These are phyloP conservation scores for Saccharum officinarum DNA, from an alignment of 176 grass and related monocot species.

Conservation along the genomic window DNA sequence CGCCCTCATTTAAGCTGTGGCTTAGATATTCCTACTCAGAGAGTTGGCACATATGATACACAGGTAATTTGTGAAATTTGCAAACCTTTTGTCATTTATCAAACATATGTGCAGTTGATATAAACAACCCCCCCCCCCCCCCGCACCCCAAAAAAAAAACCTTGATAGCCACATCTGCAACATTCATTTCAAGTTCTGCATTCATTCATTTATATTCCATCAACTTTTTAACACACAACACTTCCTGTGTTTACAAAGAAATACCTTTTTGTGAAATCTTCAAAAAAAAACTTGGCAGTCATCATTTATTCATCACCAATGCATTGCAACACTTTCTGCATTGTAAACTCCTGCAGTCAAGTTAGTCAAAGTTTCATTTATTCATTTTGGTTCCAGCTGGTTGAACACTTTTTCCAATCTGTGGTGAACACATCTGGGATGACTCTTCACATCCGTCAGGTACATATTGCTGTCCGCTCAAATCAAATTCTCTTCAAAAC, in stretches of 20 bases:
- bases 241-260: neutral
- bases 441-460: conserved; percentile 97
- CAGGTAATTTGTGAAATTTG: conserved; percentile 50
- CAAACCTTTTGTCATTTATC: neutral
- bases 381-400: conserved; percentile 57
- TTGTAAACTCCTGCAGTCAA: neutral
- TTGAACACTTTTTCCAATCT: conserved; percentile 97
- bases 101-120: neutral
- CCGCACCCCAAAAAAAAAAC: neutral
- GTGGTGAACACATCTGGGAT: conserved; percentile 94
- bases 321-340: neutral
- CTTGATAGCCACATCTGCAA: neutral
- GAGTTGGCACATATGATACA: conserved; percentile 87
- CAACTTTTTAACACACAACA: neutral
- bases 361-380: conserved; percentile 7
- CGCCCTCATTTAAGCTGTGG: conserved; percentile 87
- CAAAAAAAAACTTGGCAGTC: neutral
- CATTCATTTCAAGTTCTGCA: neutral
- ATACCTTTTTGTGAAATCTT: neutral
- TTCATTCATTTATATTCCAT: neutral
- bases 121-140: neutral
- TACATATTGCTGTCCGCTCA: conserved; percentile 29
- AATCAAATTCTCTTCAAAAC: conserved; percentile 1
- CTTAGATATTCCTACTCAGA: conserved; percentile 72
- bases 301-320: neutral